phyloP scores from a whole-genome alignment of 73 alveolate genomes.

The Paramecium sexaurelia region DNA sequence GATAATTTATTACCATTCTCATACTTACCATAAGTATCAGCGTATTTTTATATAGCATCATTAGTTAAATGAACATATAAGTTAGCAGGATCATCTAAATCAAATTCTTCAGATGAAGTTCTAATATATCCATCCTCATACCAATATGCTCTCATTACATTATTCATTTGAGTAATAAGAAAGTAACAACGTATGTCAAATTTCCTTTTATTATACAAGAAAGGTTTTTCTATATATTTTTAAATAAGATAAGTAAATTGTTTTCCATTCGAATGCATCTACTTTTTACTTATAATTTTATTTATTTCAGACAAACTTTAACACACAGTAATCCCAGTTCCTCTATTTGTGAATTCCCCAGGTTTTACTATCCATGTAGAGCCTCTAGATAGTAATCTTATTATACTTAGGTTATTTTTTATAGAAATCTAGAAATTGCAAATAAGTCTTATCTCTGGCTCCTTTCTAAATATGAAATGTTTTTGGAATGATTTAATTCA shows the following conservation, averaged over 20 bases:
- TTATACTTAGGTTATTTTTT: slow-evolving; percentile 32
- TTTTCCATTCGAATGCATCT: slow-evolving; percentile 58
- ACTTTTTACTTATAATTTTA: not conserved
- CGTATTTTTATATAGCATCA: slow-evolving; percentile 87
- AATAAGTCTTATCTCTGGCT: slow-evolving; percentile 49
- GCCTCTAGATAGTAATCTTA: not conserved
- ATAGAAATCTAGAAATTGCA: slow-evolving; percentile 40
- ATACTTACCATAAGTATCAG: slow-evolving; percentile 85
- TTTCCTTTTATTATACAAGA: slow-evolving; percentile 79
- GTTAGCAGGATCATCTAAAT: slow-evolving; percentile 77
- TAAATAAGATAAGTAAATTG: slow-evolving; percentile 70
- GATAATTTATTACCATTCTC: slow-evolving; percentile 90
- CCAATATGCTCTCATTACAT: slow-evolving; percentile 80
- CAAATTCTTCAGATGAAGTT: slow-evolving; percentile 84
- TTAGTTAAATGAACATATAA: slow-evolving; percentile 89
- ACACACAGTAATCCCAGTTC: slow-evolving; percentile 62
- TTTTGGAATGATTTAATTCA: slow-evolving; percentile 22
- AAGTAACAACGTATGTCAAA: slow-evolving; percentile 89
- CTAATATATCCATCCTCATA: slow-evolving; percentile 90
- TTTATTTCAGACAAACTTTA: slow-evolving; percentile 28
- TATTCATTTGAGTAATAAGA: slow-evolving; percentile 77
- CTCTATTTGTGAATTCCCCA: slow-evolving; percentile 68
- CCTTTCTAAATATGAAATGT: slow-evolving; percentile 68
- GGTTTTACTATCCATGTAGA: slow-evolving; percentile 67
- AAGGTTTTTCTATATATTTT: slow-evolving; percentile 86